Percentiles rank a stretch among this genome's conserved stretches.
Conservation (phyloP, 495 filamentous ascomycete genomes). For the Saxispiralis lemnorum region DNA sequence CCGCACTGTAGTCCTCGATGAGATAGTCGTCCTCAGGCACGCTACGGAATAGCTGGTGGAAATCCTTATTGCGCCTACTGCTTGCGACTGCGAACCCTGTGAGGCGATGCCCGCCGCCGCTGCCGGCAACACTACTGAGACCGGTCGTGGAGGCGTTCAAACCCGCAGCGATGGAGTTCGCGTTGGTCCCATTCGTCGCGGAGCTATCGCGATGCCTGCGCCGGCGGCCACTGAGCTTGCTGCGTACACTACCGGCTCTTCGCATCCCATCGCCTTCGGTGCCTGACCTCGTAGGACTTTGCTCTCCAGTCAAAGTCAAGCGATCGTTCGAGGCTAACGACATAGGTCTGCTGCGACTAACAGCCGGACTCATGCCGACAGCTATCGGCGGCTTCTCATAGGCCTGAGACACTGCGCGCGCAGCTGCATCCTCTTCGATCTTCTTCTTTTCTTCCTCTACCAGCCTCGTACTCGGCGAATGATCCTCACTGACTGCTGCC, state of each 20-base stretch:
- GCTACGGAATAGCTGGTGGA: conserved; percentile 81
- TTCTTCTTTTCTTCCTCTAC: conserved; percentile 36
- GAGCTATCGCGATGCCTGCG: conserved; percentile 71
- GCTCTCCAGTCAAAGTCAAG: conserved; percentile 17
- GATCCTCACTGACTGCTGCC: conserved; percentile 15
- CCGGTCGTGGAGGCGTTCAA: conserved; percentile 47
- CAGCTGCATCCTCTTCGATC: conserved; percentile 39
- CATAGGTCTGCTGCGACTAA: conserved; percentile 12
- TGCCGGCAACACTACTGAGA: conserved; percentile 43
- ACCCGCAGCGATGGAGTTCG: conserved; percentile 44
- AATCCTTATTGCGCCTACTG: conserved; percentile 90
- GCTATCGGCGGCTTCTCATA: conserved; percentile 32
- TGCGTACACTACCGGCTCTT: conserved; percentile 68
- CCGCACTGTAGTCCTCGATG: conserved; percentile 97
- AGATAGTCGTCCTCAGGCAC: conserved; percentile 96
- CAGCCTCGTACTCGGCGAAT: too few relatives aligned
- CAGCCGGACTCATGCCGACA: not conserved
- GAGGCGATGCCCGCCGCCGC: conserved; percentile 47
- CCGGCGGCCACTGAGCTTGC: conserved; percentile 41
- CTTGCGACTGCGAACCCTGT: conserved; percentile 93
- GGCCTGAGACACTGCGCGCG: conserved; percentile 42
- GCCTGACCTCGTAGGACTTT: conserved; percentile 41
- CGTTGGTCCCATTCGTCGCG: conserved; percentile 45
- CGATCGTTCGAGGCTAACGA: conserved; percentile 18
- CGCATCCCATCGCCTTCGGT: conserved; percentile 51